These are phyloP conservation scores for Gentiana straminea DNA, from an alignment of 257 asterid species.

Conservation along the genomic window DNA sequence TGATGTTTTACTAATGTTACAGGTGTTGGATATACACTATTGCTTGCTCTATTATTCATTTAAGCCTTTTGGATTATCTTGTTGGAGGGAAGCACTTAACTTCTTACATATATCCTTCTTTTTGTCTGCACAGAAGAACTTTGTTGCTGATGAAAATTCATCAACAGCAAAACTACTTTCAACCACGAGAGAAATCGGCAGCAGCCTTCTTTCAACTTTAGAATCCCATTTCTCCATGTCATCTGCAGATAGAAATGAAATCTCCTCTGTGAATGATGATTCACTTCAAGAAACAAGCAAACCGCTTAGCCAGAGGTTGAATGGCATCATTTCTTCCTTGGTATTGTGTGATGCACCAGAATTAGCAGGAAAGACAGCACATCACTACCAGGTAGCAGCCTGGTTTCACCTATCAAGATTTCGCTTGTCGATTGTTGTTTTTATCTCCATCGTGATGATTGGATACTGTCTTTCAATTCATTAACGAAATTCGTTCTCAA, in stretches of 20 bases:
- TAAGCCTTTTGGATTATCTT: not conserved
- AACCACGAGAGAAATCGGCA: constrained; percentile 58
- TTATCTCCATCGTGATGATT: constrained; percentile 41
- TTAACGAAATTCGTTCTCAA: constrained; percentile 11
- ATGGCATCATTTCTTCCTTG: constrained; percentile 40
- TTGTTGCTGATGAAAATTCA: constrained; percentile 48
- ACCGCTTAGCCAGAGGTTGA: constrained; percentile 48
- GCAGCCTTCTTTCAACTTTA: constrained; percentile 50
- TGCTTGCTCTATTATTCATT: not conserved
- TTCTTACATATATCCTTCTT: not conserved
- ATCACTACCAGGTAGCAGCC: constrained; percentile 68
- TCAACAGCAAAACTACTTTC: constrained; percentile 46
- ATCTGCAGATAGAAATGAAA: constrained; percentile 26
- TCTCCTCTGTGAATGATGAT: constrained; percentile 19
- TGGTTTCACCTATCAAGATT: constrained; percentile 46
- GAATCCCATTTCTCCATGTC: constrained; percentile 42
- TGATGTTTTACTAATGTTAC: constrained; percentile 44
- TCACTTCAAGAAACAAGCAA: constrained; percentile 43
- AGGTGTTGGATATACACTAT: constrained; percentile 31
- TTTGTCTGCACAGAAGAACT: constrained; percentile 33
- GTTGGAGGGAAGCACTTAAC: not conserved
- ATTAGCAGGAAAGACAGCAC: constrained; percentile 20
- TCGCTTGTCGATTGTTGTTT: constrained; percentile 39
- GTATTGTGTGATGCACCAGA: constrained; percentile 30
- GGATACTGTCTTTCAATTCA: constrained; percentile 34